These are phyloP conservation scores for Sporothrix luriei DNA, from an alignment of 2,329 filamentous ascomycete species.

Conservation along the genomic window DNA sequence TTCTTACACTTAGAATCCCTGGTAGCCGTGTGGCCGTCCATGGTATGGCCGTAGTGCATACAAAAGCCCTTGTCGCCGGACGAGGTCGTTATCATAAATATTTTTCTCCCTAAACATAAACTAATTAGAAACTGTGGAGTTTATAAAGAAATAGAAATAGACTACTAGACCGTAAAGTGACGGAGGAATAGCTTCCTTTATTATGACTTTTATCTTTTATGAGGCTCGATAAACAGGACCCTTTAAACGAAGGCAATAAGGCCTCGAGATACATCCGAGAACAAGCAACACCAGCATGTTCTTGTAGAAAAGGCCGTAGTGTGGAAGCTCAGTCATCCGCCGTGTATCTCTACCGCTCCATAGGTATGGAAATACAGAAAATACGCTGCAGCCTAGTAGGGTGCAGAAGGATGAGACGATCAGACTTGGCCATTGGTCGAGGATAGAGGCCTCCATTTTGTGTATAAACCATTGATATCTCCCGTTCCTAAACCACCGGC, in stretches of 20 bases:
- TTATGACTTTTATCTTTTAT: not conserved
- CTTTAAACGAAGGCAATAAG: not conserved
- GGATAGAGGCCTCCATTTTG: not conserved
- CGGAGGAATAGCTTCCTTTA: not conserved
- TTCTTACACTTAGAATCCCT: constrained; percentile 5
- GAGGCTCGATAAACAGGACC: not conserved
- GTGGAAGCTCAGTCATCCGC: too few species aligned
- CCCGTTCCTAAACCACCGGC: not conserved
- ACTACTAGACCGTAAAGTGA: not conserved
- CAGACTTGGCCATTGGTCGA: not conserved
- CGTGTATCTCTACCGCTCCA: too few species aligned
- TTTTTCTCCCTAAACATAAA: not conserved
- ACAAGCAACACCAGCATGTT: not conserved
- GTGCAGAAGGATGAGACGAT: not conserved
- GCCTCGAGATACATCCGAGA: not conserved
- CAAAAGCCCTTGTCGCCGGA: not conserved
- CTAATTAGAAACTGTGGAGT: not conserved
- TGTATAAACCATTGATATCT: not conserved
- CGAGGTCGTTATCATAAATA: constrained; percentile 3
- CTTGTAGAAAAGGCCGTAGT: constrained; percentile 17
- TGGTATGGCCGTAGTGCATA: not conserved
- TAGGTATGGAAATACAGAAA: not conserved
- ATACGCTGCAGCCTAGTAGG: not conserved
- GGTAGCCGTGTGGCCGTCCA: not conserved
- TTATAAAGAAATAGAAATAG: not conserved